Evolutionary conservation across 176 grass and related monocot genomes (phyloP), one percentile per base, ranked within the genome.

Genomic region (bread wheat (Triticum aestivum)): DNA sequence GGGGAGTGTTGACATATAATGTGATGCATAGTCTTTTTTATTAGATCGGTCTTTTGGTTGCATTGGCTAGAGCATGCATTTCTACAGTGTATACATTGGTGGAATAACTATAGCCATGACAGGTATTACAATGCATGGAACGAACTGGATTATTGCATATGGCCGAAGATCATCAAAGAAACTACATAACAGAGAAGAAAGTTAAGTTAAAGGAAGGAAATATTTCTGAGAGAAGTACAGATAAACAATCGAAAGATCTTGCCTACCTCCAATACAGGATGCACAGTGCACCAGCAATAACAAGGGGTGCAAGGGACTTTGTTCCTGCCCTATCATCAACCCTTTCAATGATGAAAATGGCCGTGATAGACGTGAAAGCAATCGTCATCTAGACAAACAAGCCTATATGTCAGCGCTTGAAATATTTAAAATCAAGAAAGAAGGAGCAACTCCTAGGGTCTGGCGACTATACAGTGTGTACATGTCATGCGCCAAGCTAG

Each of bases 41-140:
- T 37, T 0, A 37, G 35, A 37, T 37, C 35, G 6, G 35, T 37
- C 5, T 37, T 37, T 37, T 37, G 35, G 35, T 37, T 37, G 5
- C 35, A 37, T 37, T 37, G 35, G 35, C 35, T 37, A 37, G 35
- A 37, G 6, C 35, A 6, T 37, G 35, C 35, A 37, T 1, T 37
- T 37, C 5, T 37, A 44, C 9, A 37, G 96, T 30, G 96, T 98
- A 91, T 98, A 98, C 96, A 98, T 98, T 30, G 96, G 93, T 61
- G 96, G 91, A 98, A 98, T 98, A 84, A 98, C 52, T 66, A 95
- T 92, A 77, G 96, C 93, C 93, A 98, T 98, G 71, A 95, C 72
- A 86, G 96, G 96, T 79, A 98, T 88, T 58, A 88, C 71, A 73
- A 98, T 94, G 82, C 96, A 95, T 32, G 96, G 93, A 62, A 95